A percentile compares a stretch with the other conserved stretches of the same genome.
These are phyloP conservation scores for Coemansia sp. DNA, from an alignment of 371 early-diverging fungal genomes.

Conservation along the genomic window DNA sequence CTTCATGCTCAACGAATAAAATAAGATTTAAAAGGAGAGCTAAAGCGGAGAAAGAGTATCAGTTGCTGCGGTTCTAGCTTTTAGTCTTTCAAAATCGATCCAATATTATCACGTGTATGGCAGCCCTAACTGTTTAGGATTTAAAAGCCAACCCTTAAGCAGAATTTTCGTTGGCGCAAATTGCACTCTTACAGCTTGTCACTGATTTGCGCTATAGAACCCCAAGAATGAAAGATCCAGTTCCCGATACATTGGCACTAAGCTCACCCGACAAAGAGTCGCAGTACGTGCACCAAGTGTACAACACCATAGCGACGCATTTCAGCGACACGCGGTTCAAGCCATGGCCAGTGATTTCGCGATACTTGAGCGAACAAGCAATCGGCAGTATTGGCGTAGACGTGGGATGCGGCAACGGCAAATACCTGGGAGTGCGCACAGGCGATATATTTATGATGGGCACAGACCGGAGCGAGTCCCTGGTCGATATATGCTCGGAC, in stretches of 20 bases:
- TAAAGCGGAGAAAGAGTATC: neutral
- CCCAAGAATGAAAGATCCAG: constrained; percentile 39
- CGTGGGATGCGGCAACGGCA: constrained; percentile 97
- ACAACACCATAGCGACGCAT: constrained; percentile 88
- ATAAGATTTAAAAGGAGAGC: neutral
- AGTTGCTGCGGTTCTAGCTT: neutral
- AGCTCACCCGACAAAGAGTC: constrained; percentile 64
- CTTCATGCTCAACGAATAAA: constrained; percentile 33
- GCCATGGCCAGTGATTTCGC: constrained; percentile 96
- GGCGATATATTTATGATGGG: constrained; percentile 70
- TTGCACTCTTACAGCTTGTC: too few relatives aligned
- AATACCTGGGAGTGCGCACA: constrained; percentile 78
- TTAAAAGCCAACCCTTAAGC: neutral
- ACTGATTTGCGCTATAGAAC: too few relatives aligned
- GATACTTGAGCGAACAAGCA: constrained; percentile 64
- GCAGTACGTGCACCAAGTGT: constrained; percentile 85
- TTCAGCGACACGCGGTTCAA: constrained; percentile 95
- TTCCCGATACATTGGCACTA: constrained; percentile 52
- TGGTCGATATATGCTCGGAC: constrained; percentile 73
- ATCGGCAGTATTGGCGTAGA: constrained; percentile 83
- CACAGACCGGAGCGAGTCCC: constrained; percentile 78
- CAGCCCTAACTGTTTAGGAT: neutral
- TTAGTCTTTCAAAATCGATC: neutral
- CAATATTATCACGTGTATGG: neutral
- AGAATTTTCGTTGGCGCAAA: too few relatives aligned